These are phyloP conservation scores for Fomitopsis palustris DNA, from an alignment of 1,284 basidiomycete species.

Conservation along the genomic window DNA sequence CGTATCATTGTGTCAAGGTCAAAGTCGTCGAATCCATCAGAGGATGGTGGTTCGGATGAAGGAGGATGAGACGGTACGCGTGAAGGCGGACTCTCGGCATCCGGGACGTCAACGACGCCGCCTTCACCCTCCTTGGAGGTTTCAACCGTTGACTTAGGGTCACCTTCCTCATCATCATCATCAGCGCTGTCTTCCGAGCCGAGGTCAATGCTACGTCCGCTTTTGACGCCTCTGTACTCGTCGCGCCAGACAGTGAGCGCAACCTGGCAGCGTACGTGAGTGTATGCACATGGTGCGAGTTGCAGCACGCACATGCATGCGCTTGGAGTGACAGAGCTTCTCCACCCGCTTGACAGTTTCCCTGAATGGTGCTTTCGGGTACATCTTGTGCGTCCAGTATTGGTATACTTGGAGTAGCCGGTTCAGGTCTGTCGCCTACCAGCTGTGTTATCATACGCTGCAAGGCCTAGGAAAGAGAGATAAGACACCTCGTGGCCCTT, in stretches of 20 bases:
- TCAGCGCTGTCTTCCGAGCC: conserved; percentile 26
- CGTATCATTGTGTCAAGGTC: conserved; percentile 50
- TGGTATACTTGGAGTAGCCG: conserved; percentile 81
- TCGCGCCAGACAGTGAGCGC: conserved; percentile 73
- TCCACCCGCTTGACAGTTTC: conserved; percentile 84
- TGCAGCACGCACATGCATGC: conserved; percentile 68
- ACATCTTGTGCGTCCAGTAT: conserved; percentile 90
- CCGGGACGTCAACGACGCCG: not conserved
- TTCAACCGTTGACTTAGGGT: conserved; percentile 1
- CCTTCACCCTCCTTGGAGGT: not conserved
- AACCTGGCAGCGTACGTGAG: conserved; percentile 40
- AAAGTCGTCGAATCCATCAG: conserved; percentile 41
- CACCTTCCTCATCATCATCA: conserved; percentile 18
- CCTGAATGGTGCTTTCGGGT: conserved; percentile 80
- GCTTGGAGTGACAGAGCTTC: conserved; percentile 77
- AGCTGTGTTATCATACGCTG: not conserved
- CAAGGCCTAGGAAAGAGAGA: not conserved
- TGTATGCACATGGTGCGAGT: not conserved
- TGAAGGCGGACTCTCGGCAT: conserved; percentile 21
- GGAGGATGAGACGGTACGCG: conserved; percentile 40
- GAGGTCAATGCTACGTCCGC: conserved; percentile 31
- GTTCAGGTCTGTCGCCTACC: conserved; percentile 72
- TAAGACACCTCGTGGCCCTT: conserved; percentile 83
- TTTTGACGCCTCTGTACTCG: conserved; percentile 54
- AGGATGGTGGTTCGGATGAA: conserved; percentile 42